Evolutionary conservation across 2,329 filamentous ascomycete genomes (phyloP).

Genomic region (Chrysoporthe deuterocubensis): DNA sequence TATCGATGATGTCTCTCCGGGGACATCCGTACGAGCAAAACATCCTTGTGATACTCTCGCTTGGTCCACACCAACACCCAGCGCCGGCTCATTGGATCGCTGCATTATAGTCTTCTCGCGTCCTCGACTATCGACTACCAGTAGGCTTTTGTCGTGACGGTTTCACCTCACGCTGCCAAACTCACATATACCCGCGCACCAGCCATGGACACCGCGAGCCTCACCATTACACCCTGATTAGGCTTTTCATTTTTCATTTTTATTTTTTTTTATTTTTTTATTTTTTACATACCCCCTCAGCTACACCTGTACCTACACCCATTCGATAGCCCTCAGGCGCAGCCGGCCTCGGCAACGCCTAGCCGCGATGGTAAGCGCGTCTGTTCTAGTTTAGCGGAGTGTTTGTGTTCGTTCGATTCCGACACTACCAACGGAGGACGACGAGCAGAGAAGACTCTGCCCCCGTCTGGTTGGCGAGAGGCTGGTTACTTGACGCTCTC

Average conservation of each 20-base stretch:
- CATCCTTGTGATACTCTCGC: not conserved
- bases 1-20: not conserved
- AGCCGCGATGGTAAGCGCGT: constrained; percentile 7
- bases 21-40: not conserved
- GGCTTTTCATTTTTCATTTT: too few species aligned
- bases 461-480: not conserved
- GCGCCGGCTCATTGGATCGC: not conserved
- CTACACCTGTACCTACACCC: too few species aligned
- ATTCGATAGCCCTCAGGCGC: not conserved
- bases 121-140: not conserved
- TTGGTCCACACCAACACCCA: not conserved
- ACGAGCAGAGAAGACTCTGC: too few species aligned
- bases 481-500: not conserved
- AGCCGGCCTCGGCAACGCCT: constrained; percentile 1
- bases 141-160: not conserved
- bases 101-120: not conserved
- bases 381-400: not conserved
- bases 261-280: too few species aligned
- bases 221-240: too few species aligned
- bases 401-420: constrained; percentile 9
- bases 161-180: not conserved
- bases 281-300: too few species aligned
- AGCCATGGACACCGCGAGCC: too few species aligned
- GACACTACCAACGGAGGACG: too few species aligned
- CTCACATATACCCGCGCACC: too few species aligned